These are phyloP conservation scores for Apiotrichum porosum DNA, from an alignment of 1,284 basidiomycete genomes.

Conservation along the genomic window DNA sequence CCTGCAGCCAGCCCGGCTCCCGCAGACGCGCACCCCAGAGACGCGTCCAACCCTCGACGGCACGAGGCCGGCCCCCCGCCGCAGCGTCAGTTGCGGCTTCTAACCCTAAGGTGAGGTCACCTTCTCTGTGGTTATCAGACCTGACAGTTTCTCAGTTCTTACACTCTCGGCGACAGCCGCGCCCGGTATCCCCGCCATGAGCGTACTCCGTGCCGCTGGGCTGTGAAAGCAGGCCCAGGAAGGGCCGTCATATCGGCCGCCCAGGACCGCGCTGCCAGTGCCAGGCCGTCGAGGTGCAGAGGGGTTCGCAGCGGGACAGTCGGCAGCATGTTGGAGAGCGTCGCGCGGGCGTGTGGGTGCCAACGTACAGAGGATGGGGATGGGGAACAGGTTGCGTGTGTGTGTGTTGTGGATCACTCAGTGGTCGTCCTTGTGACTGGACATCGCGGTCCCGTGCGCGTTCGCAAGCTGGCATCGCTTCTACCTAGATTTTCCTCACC, in stretches of 20 bases:
- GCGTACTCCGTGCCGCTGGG: slow-evolving; percentile 16
- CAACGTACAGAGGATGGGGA: background rate
- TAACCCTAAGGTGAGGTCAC: slow-evolving; percentile 14
- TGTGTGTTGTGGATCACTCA: too few species aligned
- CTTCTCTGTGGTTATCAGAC: background rate
- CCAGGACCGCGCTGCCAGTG: slow-evolving; percentile 12
- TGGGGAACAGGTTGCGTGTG: too few species aligned
- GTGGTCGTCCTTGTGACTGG: too few species aligned
- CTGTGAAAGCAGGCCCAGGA: slow-evolving; percentile 2
- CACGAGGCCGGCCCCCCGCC: too few species aligned
- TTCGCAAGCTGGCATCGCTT: too few species aligned
- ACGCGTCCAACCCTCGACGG: slow-evolving; percentile 1
- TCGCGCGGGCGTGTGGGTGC: background rate
- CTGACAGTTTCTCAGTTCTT: slow-evolving; percentile 14
- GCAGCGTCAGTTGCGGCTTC: slow-evolving; percentile 7
- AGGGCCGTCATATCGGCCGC: background rate
- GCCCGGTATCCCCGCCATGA: slow-evolving; percentile 12
- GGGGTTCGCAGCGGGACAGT: too few species aligned
- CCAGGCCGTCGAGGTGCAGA: slow-evolving; percentile 1
- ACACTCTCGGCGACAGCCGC: background rate
- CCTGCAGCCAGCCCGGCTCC: background rate
- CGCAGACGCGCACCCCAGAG: slow-evolving; percentile 4
- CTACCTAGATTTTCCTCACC: too few species aligned
- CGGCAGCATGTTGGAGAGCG: background rate
- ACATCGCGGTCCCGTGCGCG: too few species aligned